Evolutionary conservation across 148 eudicot species (phyloP).

Genomic region (Selenicereus undatus): DNA sequence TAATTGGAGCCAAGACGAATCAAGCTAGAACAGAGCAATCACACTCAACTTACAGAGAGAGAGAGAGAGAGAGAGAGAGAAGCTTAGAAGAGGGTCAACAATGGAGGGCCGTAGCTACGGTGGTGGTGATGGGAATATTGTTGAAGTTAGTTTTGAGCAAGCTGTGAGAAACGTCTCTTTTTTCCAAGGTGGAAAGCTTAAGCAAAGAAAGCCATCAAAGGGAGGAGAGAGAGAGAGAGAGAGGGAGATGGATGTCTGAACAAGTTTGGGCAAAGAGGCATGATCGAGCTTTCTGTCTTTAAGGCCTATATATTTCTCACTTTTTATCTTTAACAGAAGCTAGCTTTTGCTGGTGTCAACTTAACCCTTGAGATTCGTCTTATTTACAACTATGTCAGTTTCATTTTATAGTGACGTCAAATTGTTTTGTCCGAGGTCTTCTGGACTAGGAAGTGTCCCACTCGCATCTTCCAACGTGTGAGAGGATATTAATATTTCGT

Average conservation of each 20-base stretch:
- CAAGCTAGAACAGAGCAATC: not conserved
- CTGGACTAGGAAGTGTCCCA: not conserved
- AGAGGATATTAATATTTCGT: not conserved
- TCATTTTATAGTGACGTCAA: constrained; percentile 7
- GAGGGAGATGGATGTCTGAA: constrained; percentile 1
- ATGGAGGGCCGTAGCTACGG: not conserved
- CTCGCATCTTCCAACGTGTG: constrained; percentile 1
- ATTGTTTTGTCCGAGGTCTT: not conserved
- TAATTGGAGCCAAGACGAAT: not conserved
- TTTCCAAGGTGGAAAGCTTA: not conserved
- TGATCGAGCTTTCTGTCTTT: not conserved
- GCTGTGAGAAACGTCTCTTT: not conserved
- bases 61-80: not conserved
- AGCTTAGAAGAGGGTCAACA: not conserved
- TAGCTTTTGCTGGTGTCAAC: not conserved
- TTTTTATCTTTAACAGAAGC: not conserved
- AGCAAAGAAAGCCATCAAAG: not conserved
- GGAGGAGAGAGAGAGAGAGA: not conserved
- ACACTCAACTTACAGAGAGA: not conserved
- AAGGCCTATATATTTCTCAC: not conserved
- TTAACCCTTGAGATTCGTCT: not conserved
- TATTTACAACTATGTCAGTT: not conserved
- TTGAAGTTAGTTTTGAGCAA: not conserved
- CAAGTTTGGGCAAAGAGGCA: not conserved
- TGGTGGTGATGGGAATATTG: not conserved